A percentile compares a stretch with the other conserved stretches of the same genome.
These are phyloP conservation scores for Teunomyces tritomae DNA, from an alignment of 805 yeast species.

Conservation along the genomic window DNA sequence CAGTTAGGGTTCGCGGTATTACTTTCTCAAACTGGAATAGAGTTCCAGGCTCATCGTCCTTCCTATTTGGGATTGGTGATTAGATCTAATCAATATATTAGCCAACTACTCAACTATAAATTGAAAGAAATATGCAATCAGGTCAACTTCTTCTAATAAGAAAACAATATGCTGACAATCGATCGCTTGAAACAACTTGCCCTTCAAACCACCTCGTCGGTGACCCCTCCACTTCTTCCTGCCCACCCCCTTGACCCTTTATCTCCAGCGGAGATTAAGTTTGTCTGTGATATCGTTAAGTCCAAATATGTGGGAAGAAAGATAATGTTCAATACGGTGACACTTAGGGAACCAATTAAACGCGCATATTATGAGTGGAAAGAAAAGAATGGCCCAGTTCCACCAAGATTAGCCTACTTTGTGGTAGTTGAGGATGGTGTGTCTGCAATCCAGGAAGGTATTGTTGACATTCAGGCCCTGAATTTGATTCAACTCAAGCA, in stretches of 20 bases:
- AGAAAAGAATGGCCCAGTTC: slow-evolving; percentile 56
- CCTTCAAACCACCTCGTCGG: slow-evolving; percentile 56
- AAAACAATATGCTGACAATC: slow-evolving; percentile 31
- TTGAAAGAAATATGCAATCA: neutral
- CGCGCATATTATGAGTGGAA: slow-evolving; percentile 63
- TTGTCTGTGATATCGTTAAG: slow-evolving; percentile 53
- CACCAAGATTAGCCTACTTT: slow-evolving; percentile 67
- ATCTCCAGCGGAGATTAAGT: slow-evolving; percentile 58
- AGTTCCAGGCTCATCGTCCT: slow-evolving; percentile 3
- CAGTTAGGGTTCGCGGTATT: neutral
- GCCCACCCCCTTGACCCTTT: slow-evolving; percentile 73
- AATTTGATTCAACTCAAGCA: slow-evolving; percentile 46
- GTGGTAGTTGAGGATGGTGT: slow-evolving; percentile 59
- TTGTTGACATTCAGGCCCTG: slow-evolving; percentile 54
- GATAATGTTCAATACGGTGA: slow-evolving; percentile 64
- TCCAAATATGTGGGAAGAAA: slow-evolving; percentile 43
- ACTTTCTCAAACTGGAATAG: neutral
- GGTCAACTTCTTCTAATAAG: neutral
- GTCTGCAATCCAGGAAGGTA: slow-evolving; percentile 68
- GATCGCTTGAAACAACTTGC: slow-evolving; percentile 67
- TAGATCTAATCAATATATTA: neutral
- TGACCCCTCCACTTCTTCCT: slow-evolving; percentile 53
- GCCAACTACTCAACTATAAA: neutral
- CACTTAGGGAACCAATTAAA: slow-evolving; percentile 71
- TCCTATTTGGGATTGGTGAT: slow-evolving; percentile 1